Base-by-base conservation (phyloP, 805 yeast genomes). In the Phaffomyces opuntiae region DNA sequence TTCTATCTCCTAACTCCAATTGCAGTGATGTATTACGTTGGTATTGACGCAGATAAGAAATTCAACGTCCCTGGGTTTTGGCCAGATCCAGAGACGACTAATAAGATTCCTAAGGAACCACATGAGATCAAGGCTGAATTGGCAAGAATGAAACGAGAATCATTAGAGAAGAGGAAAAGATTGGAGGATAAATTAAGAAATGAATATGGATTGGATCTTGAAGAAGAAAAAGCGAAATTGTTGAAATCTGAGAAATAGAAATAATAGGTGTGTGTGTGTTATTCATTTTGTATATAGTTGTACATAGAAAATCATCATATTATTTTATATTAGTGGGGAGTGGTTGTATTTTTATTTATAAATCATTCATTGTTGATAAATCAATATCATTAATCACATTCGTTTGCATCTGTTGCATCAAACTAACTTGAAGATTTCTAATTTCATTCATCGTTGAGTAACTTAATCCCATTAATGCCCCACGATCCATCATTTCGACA, bases 31-130 rank as follows among this genome's bases (percentile, higher is more conserved):
- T 83, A 87, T 65, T 90, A 84, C 56, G 90, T 88, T 39, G 97
- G 98, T 61, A 76, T 84, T 36, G 90, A 90, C 56, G 84, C 97
- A 2, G 96, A 90, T 63, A 78, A 73, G 56, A 90, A 88, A 68
- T 80, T 90, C 63, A 87, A 88, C 60, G 81, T 89, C 40, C 95
- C 95, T 9, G 96, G 96, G 19, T 90, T 87, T 66, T 89, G 96
- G 96, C 98, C 98, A 3, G 97, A 89, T 63, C 96, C 96, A 37
- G 84, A 85, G 37, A 84, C 96, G 3, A 73, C 88, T 54, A 89
- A 90, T 62, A 83, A 87, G 66, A 82, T 90, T 33, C 98, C 98
- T 3, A 90, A 89, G 59, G 96, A 90, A 59, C 89, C 89, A 3
- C 86, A 83, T 57, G 96, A 90, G 61, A 87, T 90, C 49, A 83